Percentiles rank a stretch among this genome's conserved stretches.
Conservation (phyloP, 1,284 basidiomycete species). For the Malassezia pachydermatis region DNA sequence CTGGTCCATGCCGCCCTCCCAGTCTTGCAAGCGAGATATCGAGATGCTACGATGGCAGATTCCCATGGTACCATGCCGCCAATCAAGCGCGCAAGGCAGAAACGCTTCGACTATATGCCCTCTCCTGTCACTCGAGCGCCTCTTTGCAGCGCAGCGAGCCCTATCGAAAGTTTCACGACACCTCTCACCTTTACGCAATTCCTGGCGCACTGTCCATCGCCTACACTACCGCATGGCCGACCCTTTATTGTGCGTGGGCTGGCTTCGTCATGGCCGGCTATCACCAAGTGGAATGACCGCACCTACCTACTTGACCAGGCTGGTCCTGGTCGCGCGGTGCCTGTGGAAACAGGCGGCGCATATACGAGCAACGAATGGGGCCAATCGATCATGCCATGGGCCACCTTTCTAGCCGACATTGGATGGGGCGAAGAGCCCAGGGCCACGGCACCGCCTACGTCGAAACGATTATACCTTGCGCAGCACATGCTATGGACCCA, state of each 20-base stretch:
- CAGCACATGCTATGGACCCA: conserved; percentile 77
- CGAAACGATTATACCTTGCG: conserved; percentile 62
- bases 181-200: not conserved
- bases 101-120: no score
- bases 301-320: conserved; percentile 11
- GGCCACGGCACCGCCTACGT: not conserved
- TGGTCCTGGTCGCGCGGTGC: conserved; percentile 69
- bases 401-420: conserved; percentile 59
- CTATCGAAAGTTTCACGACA: no score
- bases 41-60: no score
- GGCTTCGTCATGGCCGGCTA: conserved; percentile 59
- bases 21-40: not conserved
- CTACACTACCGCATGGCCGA: not conserved
- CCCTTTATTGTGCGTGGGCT: conserved; percentile 68
- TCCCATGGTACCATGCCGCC: no score
- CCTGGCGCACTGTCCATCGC: not conserved
- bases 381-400: conserved; percentile 68
- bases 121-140: no score
- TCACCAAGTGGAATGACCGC: conserved; percentile 51
- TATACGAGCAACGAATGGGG: conserved; percentile 73
- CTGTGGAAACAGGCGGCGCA: conserved; percentile 74
- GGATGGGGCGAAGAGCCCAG: conserved; percentile 48
- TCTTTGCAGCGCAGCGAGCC: no score
- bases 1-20: not conserved
- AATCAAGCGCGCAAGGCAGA: no score